Evolutionary conservation across 768 basidiomycete species (phyloP), one percentile per base, ranked within the genome.

Genomic region (Erythrobasidium yunnanense): DNA sequence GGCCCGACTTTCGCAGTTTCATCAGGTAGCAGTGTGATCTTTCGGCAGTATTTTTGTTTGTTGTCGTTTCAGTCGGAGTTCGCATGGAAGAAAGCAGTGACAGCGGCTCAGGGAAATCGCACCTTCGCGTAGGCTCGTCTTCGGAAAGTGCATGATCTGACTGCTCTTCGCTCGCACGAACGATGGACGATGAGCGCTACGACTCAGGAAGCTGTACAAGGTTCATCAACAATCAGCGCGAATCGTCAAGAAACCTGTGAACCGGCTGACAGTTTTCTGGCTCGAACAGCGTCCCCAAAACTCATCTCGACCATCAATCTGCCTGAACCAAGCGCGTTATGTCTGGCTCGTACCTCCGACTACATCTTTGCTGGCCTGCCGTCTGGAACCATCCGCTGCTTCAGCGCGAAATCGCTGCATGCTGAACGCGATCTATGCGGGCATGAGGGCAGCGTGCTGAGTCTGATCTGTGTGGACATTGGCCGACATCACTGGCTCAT

Each of bases 361-460:
- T 51, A 50, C 49, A 63, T 63, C 49, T 63, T 50, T 23, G 60
- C 46, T 23, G 63, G 56, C n/a, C 27, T 56, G 45, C 49, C 42
- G 6, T 60, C 66, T 0, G 23, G 4, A 1, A 6, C 13, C 1
- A 52, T 46, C 1, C 62, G 77, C 75, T 77, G 77, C 4, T 78
- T 75, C 71, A 74, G 75, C 15, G 50, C 75, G 8, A 68, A 67
- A 0, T 73, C 74, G 0, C 62, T 77, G 11, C 70, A 74, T 33
- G 72, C 73, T 1, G 62, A 72, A 34, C 72, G 71, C 8, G 56
- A 72, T 7, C 70, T 78, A 11, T 66, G 72, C 1, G 78, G 77
- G 0, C 78, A 78, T 55, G 68, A 71, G n/a, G 76, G 76, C 0
- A 74, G 74, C 3, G 73, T 78, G 0, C 67, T 78, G 17, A 74